Percentiles rank a stretch among this genome's conserved stretches.
Conservation (phyloP, 2,329 filamentous ascomycete genomes). For the Arachnopeziza araneosa region DNA sequence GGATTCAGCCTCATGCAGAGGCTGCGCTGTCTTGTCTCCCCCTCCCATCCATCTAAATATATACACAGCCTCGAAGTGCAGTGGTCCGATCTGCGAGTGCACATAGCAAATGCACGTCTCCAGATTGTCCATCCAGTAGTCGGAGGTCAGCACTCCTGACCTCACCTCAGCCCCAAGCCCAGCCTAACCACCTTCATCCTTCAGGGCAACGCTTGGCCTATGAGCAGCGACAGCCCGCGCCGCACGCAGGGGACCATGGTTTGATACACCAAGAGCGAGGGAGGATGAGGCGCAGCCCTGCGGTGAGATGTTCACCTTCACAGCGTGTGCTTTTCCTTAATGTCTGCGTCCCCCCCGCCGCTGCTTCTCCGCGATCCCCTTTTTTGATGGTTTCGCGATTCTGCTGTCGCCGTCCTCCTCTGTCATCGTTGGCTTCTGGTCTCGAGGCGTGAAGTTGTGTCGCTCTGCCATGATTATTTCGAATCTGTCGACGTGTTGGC, state of each 20-base stretch:
- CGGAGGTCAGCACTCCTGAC: not conserved
- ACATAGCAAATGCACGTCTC: not conserved
- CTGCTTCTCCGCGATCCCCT: not conserved
- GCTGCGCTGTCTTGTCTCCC: too few relatives aligned
- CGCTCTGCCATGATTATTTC: not conserved
- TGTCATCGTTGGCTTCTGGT: too few relatives aligned
- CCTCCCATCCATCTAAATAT: too few relatives aligned
- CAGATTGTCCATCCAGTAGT: not conserved
- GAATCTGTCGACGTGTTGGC: not conserved
- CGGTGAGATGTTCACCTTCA: not conserved
- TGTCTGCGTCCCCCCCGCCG: not conserved
- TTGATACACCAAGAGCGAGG: not conserved
- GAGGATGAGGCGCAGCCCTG: not conserved
- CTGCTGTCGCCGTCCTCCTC: not conserved
- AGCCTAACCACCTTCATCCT: not conserved
- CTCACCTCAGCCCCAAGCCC: not conserved
- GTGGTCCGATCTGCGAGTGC: too few relatives aligned
- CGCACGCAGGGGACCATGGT: not conserved
- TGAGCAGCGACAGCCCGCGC: not conserved
- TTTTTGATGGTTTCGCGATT: not conserved
- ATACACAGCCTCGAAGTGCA: too few relatives aligned
- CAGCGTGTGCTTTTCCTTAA: not conserved
- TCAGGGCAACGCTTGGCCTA: not conserved
- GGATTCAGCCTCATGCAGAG: too few relatives aligned
- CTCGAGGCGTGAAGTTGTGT: not conserved